These are phyloP conservation scores for Lachnellula subtilissima DNA, from an alignment of 2,329 filamentous ascomycete species.

Conservation along the genomic window DNA sequence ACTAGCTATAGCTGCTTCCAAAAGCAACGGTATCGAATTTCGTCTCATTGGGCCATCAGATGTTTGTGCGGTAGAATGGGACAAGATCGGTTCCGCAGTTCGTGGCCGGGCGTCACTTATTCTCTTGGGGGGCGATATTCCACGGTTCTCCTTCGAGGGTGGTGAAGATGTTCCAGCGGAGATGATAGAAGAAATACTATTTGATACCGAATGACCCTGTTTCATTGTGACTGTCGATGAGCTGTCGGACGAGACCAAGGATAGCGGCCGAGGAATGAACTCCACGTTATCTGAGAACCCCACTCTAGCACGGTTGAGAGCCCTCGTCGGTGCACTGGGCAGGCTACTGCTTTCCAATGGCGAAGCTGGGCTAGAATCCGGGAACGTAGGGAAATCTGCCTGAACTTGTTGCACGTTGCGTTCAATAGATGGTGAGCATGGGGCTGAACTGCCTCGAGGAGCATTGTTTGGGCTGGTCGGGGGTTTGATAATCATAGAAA, in stretches of 20 bases:
- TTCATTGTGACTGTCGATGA: slow-evolving; percentile 67
- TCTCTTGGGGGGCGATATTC: slow-evolving; percentile 35
- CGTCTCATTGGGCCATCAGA: slow-evolving; percentile 41
- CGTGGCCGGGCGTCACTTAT: slow-evolving; percentile 55
- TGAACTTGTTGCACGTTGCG: slow-evolving; percentile 11
- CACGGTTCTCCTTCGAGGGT: slow-evolving; percentile 38
- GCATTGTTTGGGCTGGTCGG: slow-evolving; percentile 12
- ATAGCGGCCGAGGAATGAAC: slow-evolving; percentile 77
- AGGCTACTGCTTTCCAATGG: slow-evolving; percentile 2
- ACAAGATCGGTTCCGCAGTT: slow-evolving; percentile 67
- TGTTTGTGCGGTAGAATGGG: slow-evolving; percentile 32
- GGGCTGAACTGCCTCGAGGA: slow-evolving; percentile 30
- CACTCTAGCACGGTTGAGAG: slow-evolving; percentile 57
- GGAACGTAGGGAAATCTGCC: slow-evolving; percentile 15
- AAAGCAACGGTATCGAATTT: slow-evolving; percentile 55
- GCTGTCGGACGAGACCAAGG: slow-evolving; percentile 78
- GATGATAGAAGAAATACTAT: slow-evolving; percentile 74
- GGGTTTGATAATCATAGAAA: slow-evolving; percentile 61
- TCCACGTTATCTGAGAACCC: slow-evolving; percentile 82
- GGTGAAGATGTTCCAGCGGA: slow-evolving; percentile 50
- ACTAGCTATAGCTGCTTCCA: slow-evolving; percentile 26
- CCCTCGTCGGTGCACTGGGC: slow-evolving; percentile 13
- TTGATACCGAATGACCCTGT: slow-evolving; percentile 67
- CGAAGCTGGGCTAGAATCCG: slow-evolving; percentile 15
- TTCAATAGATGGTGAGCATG: slow-evolving; percentile 39